Base-by-base conservation (phyloP, 371 early-diverging fungal genomes). In the Mucor velutinosus region DNA sequence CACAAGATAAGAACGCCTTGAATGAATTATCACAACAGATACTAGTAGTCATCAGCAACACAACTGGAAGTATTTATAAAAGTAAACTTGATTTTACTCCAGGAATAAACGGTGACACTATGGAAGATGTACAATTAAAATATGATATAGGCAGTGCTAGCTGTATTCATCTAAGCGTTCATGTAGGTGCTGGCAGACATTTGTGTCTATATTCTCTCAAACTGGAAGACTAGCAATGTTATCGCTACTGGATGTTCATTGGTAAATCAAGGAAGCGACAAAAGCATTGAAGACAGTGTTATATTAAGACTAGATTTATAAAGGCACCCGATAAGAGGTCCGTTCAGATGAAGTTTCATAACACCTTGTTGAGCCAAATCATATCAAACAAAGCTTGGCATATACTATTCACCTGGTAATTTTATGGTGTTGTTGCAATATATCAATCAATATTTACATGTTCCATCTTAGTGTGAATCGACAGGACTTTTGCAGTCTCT, bases 381-480 rank as follows among this genome's bases (percentile, higher is more conserved):
- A 53, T 53, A 53, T 27, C 53, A 25, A 53, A 27, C 53, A 45
- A 58, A 4, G 58, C 30, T 15, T 68, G 68, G 68, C 39, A 32
- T 1, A 19, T 45, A 15, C 21, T 68, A 21, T 58, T 57, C 19
- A 33, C 8, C 12, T 62, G 68, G 68, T 68, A 62, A 62, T 6
- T 41, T 27, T 7, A 17, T 17, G 12, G 3, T 23, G 4, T 17
- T 29, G 1, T 32, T 5, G 5, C 41, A 37, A 1, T 37, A 14
- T 37, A 37, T 41, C 5, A 1, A 14, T 41, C 11, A 8, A 19
- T 32, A 23, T 14, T 21, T 7, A 32, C 21, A 8, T 41, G 29
- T 25, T 41, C 10, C 7, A 7, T 8, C 11, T 39, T 15, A 70
- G 72, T 29, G 19, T 72, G 4, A 60, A 60, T 11, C 25, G 32